Evolutionary conservation across 345 rosid genomes (phyloP), one percentile per base, ranked within the genome.

Genomic region (Gossypium anomalum): DNA sequence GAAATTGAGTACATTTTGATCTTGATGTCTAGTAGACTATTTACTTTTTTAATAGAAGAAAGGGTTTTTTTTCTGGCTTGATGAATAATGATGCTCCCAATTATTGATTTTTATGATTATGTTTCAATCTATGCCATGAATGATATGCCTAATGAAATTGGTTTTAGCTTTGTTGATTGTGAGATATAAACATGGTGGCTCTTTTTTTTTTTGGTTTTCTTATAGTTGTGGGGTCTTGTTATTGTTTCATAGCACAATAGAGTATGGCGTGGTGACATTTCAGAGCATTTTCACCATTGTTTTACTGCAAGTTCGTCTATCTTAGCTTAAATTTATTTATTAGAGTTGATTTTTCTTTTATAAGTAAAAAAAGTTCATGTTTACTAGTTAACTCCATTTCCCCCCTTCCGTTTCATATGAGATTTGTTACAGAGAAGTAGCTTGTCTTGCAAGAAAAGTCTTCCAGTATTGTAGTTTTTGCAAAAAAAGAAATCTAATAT

Each of bases 1-100:
- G 77, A 76, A 76, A 38, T 73, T 65, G 27, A 73, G 77, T 71
- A 43, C 38, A 23, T 72, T 20, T 53, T 38, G 48, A 43, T 72
- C 67, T 23, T 58, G 67, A 59, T 59, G 16, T 45, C 57, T 59
- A 72, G 67, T 19, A 43, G 56, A 47, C 9, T 56, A 53, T 53
- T 6, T 44, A 53, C 13, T 3, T 15, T 25, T 23, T 49, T 48
- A 13, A 14, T 47, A 48, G 11, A 25, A 25, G 41, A 68, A 48
- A 11, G 6, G 2, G 1, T 3, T 23, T 10, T 57, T 66, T 64
- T 15, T n/a, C n/a, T 45, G 29, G 12, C 15, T 22, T 22, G 71
- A 67, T 22, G 71, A 48, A 48, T 23, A 13, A 68, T 48, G 17
- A 25, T 68, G 23, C 43, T 15, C 23, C 14, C 22, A 68, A 48